phyloP scores from a whole-genome alignment of 106 monocot species.

The Acorus gramineus region DNA sequence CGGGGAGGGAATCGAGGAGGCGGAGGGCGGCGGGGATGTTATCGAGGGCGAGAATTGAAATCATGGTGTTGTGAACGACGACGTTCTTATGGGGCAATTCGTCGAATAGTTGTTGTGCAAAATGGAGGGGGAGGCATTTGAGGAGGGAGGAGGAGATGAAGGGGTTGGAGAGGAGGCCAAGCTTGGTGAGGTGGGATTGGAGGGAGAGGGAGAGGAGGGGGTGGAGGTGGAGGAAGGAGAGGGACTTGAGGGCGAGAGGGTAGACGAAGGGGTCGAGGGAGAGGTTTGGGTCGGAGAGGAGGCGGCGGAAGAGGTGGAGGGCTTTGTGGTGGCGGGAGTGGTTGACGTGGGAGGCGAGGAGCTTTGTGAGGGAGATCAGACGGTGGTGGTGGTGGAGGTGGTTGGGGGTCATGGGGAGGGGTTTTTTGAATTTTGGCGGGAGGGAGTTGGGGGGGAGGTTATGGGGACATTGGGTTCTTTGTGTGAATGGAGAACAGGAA shows the following conservation, averaged over 20 bases:
- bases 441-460: no score
- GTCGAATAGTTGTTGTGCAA: conserved; percentile 51
- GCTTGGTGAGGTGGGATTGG: no score
- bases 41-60: conserved; percentile 28
- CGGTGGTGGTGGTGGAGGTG: conserved; percentile 14
- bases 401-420: no score
- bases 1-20: conserved; percentile 45
- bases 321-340: conserved; percentile 40
- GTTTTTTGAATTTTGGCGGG: no score
- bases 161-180: no score
- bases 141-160: conserved; percentile 20
- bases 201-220: no score
- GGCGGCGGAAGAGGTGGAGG: conserved; percentile 49
- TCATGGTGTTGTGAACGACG: conserved; percentile 59
- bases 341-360: conserved; percentile 42
- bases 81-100: conserved; percentile 22
- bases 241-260: no score
- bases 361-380: conserved; percentile 40
- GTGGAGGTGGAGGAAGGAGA: no score
- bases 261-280: no score
- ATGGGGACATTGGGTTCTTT: no score
- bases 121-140: conserved; percentile 22
- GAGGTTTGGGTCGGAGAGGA: conserved; percentile 15
- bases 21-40: conserved; percentile 24
- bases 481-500: no score